Percentiles rank a stretch among this genome's conserved stretches.
Conservation (phyloP, 1,284 basidiomycete genomes). For the Ustilago bromivora region DNA sequence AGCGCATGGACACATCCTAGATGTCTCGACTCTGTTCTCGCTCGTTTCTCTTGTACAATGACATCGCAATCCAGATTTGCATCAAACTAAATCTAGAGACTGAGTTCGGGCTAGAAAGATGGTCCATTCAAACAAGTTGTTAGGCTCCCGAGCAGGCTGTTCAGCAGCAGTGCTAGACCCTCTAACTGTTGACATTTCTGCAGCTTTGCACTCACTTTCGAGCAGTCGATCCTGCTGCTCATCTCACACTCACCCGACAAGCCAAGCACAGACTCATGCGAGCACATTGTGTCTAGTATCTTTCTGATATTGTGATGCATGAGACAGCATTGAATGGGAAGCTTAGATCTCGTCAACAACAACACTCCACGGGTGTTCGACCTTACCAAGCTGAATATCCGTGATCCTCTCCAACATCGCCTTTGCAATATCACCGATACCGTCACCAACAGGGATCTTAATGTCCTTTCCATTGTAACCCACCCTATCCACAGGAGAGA, state of each 20-base stretch:
- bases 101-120: background rate
- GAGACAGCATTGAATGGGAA: background rate
- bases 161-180: too few species aligned
- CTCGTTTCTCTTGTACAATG: background rate
- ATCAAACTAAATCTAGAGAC: background rate
- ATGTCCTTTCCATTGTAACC: conserved; percentile 90
- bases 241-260: background rate
- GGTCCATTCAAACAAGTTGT: too few species aligned
- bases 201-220: background rate
- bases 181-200: too few species aligned
- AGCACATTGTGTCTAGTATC: background rate
- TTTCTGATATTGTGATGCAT: background rate
- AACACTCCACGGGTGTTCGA: conserved; percentile 83
- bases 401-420: conserved; percentile 85
- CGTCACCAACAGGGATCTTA: conserved; percentile 83
- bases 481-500: conserved; percentile 76
- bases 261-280: background rate
- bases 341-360: conserved; percentile 42
- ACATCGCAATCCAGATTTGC: background rate
- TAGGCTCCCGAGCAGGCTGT: too few species aligned
- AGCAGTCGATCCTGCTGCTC: background rate
- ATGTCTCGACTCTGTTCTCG: background rate
- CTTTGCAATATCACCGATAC: conserved; percentile 85
- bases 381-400: conserved; percentile 88
- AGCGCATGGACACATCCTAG: conserved; percentile 56